Conservation (phyloP, 208 protist genomes). For the Wallacemonas sp. region DNA sequence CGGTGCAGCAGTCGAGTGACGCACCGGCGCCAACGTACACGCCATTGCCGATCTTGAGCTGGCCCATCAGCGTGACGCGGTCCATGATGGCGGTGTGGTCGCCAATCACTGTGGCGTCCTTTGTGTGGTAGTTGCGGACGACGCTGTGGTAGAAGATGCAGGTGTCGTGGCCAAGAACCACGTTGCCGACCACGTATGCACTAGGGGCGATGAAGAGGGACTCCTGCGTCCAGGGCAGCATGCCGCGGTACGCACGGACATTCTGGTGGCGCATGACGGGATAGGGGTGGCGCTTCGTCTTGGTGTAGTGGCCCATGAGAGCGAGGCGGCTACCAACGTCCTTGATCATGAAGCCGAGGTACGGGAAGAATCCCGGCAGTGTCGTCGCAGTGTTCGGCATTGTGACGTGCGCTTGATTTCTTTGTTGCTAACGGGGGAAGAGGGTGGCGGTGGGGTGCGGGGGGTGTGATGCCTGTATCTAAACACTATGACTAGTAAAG, state of each 20-base stretch:
- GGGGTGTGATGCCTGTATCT: no score
- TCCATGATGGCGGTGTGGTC: slow-evolving; percentile 88
- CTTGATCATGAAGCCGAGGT: slow-evolving; percentile 88
- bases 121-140: slow-evolving; percentile 84
- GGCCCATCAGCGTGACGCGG: slow-evolving; percentile 77
- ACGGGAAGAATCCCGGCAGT: slow-evolving; percentile 65
- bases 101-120: slow-evolving; percentile 58
- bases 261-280: slow-evolving; percentile 89
- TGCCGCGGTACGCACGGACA: slow-evolving; percentile 78
- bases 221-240: slow-evolving; percentile 86
- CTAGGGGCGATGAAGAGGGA: slow-evolving; percentile 87
- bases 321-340: slow-evolving; percentile 72
- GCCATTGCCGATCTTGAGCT: slow-evolving; percentile 64
- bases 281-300: slow-evolving; percentile 68
- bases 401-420: not conserved
- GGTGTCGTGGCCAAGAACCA: slow-evolving; percentile 78
- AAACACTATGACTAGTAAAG: no score
- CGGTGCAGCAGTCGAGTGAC: slow-evolving; percentile 80
- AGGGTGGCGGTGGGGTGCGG: no score
- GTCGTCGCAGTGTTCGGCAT: slow-evolving; percentile 62
- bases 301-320: slow-evolving; percentile 69
- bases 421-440: no score
- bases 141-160: slow-evolving; percentile 89
- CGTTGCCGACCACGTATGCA: slow-evolving; percentile 83
- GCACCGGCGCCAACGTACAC: slow-evolving; percentile 70